phyloP scores from a whole-genome alignment of 306 rosid species.

The Carpinus fangiana region DNA sequence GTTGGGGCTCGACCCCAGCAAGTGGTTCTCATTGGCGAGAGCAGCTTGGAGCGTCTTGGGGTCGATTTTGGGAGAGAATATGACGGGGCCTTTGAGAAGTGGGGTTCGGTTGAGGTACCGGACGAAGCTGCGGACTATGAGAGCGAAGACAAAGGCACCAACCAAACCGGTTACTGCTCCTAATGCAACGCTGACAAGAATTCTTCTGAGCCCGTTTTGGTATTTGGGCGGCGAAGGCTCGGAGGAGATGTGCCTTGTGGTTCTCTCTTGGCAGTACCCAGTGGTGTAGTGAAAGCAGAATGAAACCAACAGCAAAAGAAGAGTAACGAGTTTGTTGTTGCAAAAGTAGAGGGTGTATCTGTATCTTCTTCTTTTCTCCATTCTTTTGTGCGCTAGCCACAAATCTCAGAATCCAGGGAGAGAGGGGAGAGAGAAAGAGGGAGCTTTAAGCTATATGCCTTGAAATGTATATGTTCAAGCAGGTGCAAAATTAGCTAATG shows the following conservation, averaged over 20 bases:
- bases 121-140: constrained; percentile 67
- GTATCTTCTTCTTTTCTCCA: constrained; percentile 32
- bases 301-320: constrained; percentile 41
- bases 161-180: constrained; percentile 68
- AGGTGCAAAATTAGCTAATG: not conserved
- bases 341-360: constrained; percentile 21
- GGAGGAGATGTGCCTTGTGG: constrained; percentile 44
- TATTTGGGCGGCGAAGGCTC: constrained; percentile 45
- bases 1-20: constrained; percentile 77
- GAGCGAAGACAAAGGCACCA: constrained; percentile 63
- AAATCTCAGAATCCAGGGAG: constrained; percentile 24
- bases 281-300: constrained; percentile 39
- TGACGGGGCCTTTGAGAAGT: constrained; percentile 89
- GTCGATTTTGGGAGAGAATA: constrained; percentile 78
- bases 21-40: constrained; percentile 60
- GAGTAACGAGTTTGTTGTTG: constrained; percentile 22
- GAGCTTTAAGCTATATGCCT: not conserved
- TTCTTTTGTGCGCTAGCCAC: constrained; percentile 33
- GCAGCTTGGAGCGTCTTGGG: constrained; percentile 84
- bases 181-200: constrained; percentile 59
- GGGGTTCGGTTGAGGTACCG: constrained; percentile 76
- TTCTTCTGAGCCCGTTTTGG: constrained; percentile 49
- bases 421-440: constrained; percentile 3
- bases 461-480: not conserved
- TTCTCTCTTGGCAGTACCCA: constrained; percentile 60